Conservation (phyloP, 2,329 filamentous ascomycete genomes). For the Penicillium sclerotiorum region DNA sequence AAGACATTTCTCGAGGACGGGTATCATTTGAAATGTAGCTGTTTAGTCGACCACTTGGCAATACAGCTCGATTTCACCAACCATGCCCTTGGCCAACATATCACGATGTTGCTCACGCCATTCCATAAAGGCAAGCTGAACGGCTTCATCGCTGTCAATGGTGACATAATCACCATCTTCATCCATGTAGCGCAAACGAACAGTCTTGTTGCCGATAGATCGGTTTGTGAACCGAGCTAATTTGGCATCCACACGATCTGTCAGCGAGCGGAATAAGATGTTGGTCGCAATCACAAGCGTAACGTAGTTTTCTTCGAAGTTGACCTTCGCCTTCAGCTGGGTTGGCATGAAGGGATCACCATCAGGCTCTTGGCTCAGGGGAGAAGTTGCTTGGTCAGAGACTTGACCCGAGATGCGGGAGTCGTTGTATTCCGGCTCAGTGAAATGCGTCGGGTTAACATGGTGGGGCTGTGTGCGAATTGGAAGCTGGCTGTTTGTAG, state of each 20-base stretch:
- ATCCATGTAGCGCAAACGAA: slow-evolving; percentile 88
- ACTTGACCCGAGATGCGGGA: slow-evolving; percentile 29
- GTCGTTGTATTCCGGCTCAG: slow-evolving; percentile 43
- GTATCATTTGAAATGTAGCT: background rate
- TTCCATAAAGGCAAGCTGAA: slow-evolving; percentile 91
- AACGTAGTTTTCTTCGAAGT: slow-evolving; percentile 87
- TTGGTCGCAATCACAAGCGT: slow-evolving; percentile 96
- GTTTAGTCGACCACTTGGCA: slow-evolving; percentile 61
- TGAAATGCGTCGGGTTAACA: slow-evolving; percentile 42
- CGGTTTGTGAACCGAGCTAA: slow-evolving; percentile 82
- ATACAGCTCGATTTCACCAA: slow-evolving; percentile 89
- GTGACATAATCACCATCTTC: slow-evolving; percentile 91
- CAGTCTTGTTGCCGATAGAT: slow-evolving; percentile 77
- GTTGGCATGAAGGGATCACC: slow-evolving; percentile 58
- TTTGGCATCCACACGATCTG: slow-evolving; percentile 95
- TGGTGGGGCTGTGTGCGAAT: slow-evolving; percentile 59
- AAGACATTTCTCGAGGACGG: slow-evolving; percentile 2
- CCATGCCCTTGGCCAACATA: slow-evolving; percentile 64
- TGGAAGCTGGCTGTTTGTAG: slow-evolving; percentile 66
- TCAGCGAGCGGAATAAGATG: slow-evolving; percentile 89
- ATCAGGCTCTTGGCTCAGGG: slow-evolving; percentile 37
- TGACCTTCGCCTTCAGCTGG: slow-evolving; percentile 94
- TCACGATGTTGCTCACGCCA: slow-evolving; percentile 78
- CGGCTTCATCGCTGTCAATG: slow-evolving; percentile 94
- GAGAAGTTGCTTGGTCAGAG: slow-evolving; percentile 37